phyloP scores from a whole-genome alignment of 176 grass and related monocot genomes.

The Rhynchospora breviuscula region DNA sequence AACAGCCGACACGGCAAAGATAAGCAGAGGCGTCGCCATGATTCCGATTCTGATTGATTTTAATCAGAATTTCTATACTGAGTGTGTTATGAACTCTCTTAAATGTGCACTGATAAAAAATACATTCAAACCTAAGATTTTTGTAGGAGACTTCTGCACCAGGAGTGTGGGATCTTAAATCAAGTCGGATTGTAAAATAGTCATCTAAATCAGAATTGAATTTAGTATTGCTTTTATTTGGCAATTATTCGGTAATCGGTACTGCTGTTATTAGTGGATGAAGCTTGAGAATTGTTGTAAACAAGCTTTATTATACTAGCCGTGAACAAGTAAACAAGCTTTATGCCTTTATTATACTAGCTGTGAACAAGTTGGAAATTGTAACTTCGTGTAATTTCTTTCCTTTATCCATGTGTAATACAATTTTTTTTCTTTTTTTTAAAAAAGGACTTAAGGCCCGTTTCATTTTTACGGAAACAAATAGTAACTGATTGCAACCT shows the following conservation, averaged over 20 bases:
- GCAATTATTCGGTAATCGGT: not conserved
- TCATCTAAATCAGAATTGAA: not conserved
- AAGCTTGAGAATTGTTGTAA: not conserved
- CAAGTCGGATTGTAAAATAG: not conserved
- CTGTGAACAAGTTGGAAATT: not conserved
- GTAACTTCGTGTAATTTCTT: not conserved
- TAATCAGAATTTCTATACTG: not conserved
- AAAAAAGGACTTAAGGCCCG: too few relatives aligned
- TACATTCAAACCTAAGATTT: not conserved
- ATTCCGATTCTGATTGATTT: conserved; percentile 49
- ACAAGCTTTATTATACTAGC: too few relatives aligned
- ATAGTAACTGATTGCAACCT: too few relatives aligned
- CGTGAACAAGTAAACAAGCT: too few relatives aligned
- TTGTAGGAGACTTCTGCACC: not conserved
- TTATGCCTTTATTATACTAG: not conserved
- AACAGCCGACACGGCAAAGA: conserved; percentile 38
- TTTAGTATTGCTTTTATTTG: not conserved
- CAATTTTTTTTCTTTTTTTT: too few relatives aligned
- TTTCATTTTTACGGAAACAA: too few relatives aligned
- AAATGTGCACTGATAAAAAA: not conserved
- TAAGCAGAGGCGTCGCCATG: conserved; percentile 60
- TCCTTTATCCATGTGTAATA: not conserved
- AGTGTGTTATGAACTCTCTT: not conserved
- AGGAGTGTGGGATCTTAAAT: not conserved
- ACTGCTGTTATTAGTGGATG: not conserved